phyloP scores from a whole-genome alignment of 164 flowering plant genomes.

The Berberis thunbergii region DNA sequence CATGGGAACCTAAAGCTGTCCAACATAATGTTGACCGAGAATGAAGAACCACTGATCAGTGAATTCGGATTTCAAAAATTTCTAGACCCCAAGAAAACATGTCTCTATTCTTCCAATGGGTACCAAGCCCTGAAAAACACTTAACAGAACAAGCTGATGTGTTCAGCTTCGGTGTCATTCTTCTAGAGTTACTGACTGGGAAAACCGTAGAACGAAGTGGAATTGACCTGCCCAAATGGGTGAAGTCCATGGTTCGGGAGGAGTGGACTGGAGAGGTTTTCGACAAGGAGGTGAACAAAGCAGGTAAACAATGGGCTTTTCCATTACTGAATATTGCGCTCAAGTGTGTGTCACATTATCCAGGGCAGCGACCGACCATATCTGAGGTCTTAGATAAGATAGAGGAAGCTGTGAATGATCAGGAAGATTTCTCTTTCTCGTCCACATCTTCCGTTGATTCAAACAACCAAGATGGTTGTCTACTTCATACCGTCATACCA shows the following conservation, averaged over 20 bases:
- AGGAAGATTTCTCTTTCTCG: slow-evolving; percentile 24
- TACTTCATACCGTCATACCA: slow-evolving; percentile 35
- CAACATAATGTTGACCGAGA: slow-evolving; percentile 39
- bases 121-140: slow-evolving; percentile 39
- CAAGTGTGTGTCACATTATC: slow-evolving; percentile 33
- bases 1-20: slow-evolving; percentile 64
- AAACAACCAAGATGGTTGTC: slow-evolving; percentile 16
- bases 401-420: slow-evolving; percentile 28
- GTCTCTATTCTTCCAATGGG: slow-evolving; percentile 21
- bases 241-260: slow-evolving; percentile 50
- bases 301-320: slow-evolving; percentile 36
- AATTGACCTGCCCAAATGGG: slow-evolving; percentile 57
- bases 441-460: slow-evolving; percentile 21
- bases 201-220: slow-evolving; percentile 42
- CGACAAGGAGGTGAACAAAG: slow-evolving; percentile 38
- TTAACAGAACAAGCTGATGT: slow-evolving; percentile 42
- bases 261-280: slow-evolving; percentile 78
- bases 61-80: slow-evolving; percentile 42
- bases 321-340: slow-evolving; percentile 42
- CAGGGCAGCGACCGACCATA: slow-evolving; percentile 35
- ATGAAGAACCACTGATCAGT: slow-evolving; percentile 38
- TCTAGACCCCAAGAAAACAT: slow-evolving; percentile 26
- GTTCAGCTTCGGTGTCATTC: slow-evolving; percentile 50
- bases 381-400: slow-evolving; percentile 41
- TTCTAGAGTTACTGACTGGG: slow-evolving; percentile 48